Conservation (phyloP, 2,329 filamentous ascomycete species). For the Lecanicillium sp. region DNA sequence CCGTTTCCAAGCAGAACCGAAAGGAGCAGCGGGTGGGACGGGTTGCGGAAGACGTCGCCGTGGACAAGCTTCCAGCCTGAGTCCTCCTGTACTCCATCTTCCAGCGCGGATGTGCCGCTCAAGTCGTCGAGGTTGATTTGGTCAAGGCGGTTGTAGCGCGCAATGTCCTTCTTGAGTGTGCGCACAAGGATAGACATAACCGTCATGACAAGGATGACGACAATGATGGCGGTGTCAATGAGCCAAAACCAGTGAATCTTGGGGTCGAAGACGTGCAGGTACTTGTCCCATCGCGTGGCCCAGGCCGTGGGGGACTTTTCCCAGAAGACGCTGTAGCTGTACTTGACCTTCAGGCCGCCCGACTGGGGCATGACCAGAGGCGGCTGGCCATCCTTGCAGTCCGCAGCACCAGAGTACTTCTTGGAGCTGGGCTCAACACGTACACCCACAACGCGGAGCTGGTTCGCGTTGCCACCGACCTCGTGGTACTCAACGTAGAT, state of each 20-base stretch:
- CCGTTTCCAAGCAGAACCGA: constrained; percentile 89
- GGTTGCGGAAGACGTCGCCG: constrained; percentile 91
- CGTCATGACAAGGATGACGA: constrained; percentile 83
- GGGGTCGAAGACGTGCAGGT: constrained; percentile 92
- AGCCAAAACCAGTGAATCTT: constrained; percentile 99
- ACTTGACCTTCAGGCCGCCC: constrained; percentile 59
- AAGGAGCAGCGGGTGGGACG: constrained; percentile 74
- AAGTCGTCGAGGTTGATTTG: constrained; percentile 87
- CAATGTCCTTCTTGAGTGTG: constrained; percentile 90
- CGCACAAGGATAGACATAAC: constrained; percentile 88
- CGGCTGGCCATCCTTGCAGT: constrained; percentile 55
- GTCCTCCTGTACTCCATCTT: constrained; percentile 94
- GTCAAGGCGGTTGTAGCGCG: constrained; percentile 91
- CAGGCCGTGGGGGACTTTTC: constrained; percentile 76
- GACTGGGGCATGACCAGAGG: constrained; percentile 59
- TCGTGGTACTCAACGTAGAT: constrained; percentile 90
- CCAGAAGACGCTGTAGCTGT: constrained; percentile 94
- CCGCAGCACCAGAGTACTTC: constrained; percentile 49
- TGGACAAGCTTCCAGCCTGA: constrained; percentile 98
- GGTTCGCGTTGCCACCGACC: constrained; percentile 56
- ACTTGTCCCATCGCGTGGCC: constrained; percentile 98
- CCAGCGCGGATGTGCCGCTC: constrained; percentile 68
- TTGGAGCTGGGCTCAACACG: constrained; percentile 76
- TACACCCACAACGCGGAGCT: constrained; percentile 87
- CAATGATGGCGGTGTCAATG: constrained; percentile 91